These are phyloP conservation scores for Drechslerella dactyloides DNA, from an alignment of 2,329 filamentous ascomycete genomes.

Conservation along the genomic window DNA sequence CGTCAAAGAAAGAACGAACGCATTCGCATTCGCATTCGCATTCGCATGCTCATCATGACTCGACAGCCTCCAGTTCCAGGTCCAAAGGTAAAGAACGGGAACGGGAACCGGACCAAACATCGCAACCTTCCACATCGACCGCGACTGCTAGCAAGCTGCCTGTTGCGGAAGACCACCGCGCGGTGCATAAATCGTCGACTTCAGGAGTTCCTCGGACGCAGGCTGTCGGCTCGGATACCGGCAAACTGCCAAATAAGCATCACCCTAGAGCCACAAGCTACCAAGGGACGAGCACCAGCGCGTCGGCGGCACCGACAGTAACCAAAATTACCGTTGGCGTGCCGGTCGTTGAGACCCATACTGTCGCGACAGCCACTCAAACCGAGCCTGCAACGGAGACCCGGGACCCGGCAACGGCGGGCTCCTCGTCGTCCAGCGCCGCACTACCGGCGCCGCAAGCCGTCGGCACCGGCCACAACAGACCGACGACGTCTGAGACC, in stretches of 20 bases:
- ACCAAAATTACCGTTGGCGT: constrained; percentile 46
- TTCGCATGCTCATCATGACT: constrained; percentile 23
- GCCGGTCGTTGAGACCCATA: constrained; percentile 37
- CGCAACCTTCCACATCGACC: constrained; percentile 28
- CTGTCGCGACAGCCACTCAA: constrained; percentile 20
- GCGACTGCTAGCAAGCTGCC: constrained; percentile 15
- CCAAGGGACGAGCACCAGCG: constrained; percentile 22
- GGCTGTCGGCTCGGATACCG: constrained; percentile 47
- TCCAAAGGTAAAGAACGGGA: constrained; percentile 41
- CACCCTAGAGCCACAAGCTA: constrained; percentile 49
- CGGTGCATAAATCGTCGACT: constrained; percentile 37
- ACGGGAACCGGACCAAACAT: constrained; percentile 20
- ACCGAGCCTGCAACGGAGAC: constrained; percentile 18
- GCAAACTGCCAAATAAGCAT: constrained; percentile 44
- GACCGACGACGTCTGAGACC: constrained; percentile 39
- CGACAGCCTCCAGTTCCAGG: constrained; percentile 7
- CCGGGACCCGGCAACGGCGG: constrained; percentile 22
- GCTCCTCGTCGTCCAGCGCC: constrained; percentile 26
- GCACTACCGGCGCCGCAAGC: constrained; percentile 36
- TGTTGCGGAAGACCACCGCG: constrained; percentile 25
- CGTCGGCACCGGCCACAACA: constrained; percentile 16
- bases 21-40: too few species aligned
- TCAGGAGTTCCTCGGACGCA: constrained; percentile 44
- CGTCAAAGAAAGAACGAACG: constrained; percentile 37
- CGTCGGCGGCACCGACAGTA: constrained; percentile 1